Evolutionary conservation across 768 basidiomycete genomes (phyloP), one percentile per base, ranked within the genome.

Genomic region (Austroboletus eburneus): DNA sequence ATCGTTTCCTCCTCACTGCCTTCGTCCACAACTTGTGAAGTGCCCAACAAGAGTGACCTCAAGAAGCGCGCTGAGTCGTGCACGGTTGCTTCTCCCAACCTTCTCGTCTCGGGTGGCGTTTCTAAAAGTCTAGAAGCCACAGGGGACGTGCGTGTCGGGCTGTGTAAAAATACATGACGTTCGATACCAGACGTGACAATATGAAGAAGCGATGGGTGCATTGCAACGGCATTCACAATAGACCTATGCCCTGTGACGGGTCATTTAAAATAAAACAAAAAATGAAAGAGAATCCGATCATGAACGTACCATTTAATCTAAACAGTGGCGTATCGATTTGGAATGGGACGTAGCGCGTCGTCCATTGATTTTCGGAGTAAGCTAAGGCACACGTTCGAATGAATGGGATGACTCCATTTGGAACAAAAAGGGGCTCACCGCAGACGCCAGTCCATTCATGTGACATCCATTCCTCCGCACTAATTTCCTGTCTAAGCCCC

Each of bases 101-200:
- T 40, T 36, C 87, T 75, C 20, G 82, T 77, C 21, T 70, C 67
- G 14, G 64, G 62, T 0, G 77, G 65, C 0, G 84, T 80, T 20
- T 41, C 62, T 0, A 61, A 50, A n/a, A 86, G 61, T n/a, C 73
- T 61, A 18, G 69, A 59, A 6, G 60, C 57, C 30, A 72, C 73
- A 12, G 82, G 83, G 2, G 80, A 79, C 1, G 79, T 69, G 6
- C 70, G 58, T 5, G 80, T 82, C 3, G 85, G 78, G 54, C 84
- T 81, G 61, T 90, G 89, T 12, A 91, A 63, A 17, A 81, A 56
- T 21, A 89, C 73, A 50, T 79, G 72, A 21, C 78, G 79, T 62
- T 92, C 90, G 18, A 91, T 76, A 3, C 89, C 90, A 4, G 83
- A 72, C 4, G 87, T 87, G 29, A 78, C 74, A 24, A 88, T 68